Conservation (phyloP, 768 basidiomycete genomes). For the Botryobasidium botryosum region DNA sequence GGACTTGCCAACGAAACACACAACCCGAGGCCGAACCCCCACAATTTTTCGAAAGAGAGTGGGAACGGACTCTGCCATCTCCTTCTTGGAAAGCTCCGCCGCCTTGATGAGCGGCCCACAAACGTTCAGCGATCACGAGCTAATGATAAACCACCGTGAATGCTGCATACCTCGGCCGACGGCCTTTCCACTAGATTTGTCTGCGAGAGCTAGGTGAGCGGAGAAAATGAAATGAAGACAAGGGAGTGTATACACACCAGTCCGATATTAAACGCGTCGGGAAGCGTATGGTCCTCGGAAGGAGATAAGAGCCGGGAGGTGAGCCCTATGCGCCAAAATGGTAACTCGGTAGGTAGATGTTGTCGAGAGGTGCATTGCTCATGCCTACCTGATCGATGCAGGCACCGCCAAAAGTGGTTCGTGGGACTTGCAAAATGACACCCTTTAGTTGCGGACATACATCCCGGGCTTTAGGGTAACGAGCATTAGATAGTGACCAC, state of each 20-base stretch:
- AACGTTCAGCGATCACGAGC: no score
- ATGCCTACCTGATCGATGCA: slow-evolving; percentile 56
- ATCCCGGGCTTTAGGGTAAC: slow-evolving; percentile 35
- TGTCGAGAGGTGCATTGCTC: background rate
- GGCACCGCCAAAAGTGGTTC: slow-evolving; percentile 70
- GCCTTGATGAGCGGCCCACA: no score
- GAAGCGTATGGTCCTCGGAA: slow-evolving; percentile 42
- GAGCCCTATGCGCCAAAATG: slow-evolving; percentile 29
- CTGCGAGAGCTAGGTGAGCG: slow-evolving; percentile 21
- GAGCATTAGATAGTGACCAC: background rate
- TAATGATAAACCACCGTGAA: no score
- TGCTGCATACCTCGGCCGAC: no score
- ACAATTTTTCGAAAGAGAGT: slow-evolving; percentile 41
- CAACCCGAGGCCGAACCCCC: slow-evolving; percentile 38
- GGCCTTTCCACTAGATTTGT: slow-evolving; percentile 62
- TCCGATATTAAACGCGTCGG: slow-evolving; percentile 41
- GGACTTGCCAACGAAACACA: slow-evolving; percentile 64
- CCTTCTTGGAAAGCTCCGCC: slow-evolving; percentile 34
- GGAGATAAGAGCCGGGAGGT: slow-evolving; percentile 37
- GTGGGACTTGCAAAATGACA: slow-evolving; percentile 68
- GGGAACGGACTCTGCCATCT: slow-evolving; percentile 39
- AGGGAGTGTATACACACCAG: slow-evolving; percentile 30
- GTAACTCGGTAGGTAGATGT: slow-evolving; percentile 6
- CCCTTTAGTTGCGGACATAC: slow-evolving; percentile 46
- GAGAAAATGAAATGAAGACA: background rate